These are phyloP conservation scores for Dinochytrium kinnereticum DNA, from an alignment of 371 early-diverging fungal genomes.

Conservation along the genomic window DNA sequence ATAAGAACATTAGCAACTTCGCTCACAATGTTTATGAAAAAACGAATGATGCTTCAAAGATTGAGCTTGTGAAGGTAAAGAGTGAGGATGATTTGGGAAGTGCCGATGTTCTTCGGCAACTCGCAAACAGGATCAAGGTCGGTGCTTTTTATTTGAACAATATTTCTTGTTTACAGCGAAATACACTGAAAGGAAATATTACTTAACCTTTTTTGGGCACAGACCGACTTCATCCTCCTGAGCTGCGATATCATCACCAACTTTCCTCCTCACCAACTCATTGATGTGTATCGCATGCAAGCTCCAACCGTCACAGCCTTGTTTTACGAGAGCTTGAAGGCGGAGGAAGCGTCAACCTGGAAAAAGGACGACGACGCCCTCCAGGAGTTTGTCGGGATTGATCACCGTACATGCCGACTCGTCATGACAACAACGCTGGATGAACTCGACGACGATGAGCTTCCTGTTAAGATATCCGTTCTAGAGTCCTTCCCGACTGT, in stretches of 20 bases:
- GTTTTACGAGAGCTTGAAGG: slow-evolving; percentile 73
- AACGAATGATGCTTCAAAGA: slow-evolving; percentile 39
- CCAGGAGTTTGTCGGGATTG: slow-evolving; percentile 71
- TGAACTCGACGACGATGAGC: slow-evolving; percentile 68
- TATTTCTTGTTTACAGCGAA: background rate
- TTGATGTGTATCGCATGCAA: slow-evolving; percentile 79
- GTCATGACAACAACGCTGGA: slow-evolving; percentile 62
- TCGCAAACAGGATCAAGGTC: slow-evolving; percentile 78
- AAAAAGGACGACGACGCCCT: slow-evolving; percentile 45
- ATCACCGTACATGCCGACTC: slow-evolving; percentile 72
- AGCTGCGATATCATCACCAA: slow-evolving; percentile 88
- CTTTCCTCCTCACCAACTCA: slow-evolving; percentile 75
- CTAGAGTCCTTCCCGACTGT: slow-evolving; percentile 69
- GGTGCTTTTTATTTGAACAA: background rate
- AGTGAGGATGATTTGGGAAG: slow-evolving; percentile 70
- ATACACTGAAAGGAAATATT: too few relatives aligned
- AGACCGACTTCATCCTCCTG: slow-evolving; percentile 89
- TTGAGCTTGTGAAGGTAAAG: slow-evolving; percentile 68
- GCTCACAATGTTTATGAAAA: slow-evolving; percentile 57
- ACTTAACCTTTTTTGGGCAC: too few relatives aligned
- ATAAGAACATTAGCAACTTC: slow-evolving; percentile 70
- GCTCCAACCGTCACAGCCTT: slow-evolving; percentile 80
- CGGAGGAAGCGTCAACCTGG: slow-evolving; percentile 20
- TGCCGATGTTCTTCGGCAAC: slow-evolving; percentile 80
- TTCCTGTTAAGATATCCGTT: slow-evolving; percentile 77